Evolutionary conservation across 345 rosid species (phyloP), one percentile per base, ranked within the genome.

Genomic region (Viola odorata): DNA sequence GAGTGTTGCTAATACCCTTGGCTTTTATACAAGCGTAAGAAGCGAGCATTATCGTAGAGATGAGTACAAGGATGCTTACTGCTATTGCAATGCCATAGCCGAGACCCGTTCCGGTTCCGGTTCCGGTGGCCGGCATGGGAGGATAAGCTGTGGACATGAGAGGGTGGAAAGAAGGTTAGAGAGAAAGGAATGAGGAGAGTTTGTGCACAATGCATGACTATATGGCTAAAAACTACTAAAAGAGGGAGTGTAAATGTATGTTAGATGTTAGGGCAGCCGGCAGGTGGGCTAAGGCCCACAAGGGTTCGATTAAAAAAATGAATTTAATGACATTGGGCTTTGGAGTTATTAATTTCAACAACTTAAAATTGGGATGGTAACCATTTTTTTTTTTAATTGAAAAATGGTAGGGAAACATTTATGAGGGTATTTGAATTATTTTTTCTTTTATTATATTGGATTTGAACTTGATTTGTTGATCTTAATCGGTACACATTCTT

Each of bases 41-140:
- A 15, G 87, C 85, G 17, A 88, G 84, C 87, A 88, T 85, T 69
- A 88, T 78, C 50, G 84, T 74, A 50, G 95, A 88, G 41, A 88
- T 83, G 69, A 88, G 95, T 53, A 88, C 84, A 88, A 88, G 80
- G 50, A 83, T 81, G 76, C 95, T 81, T 39, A 85, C 89, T 12
- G 95, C 83, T n/a, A 88, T 88, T 64, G 86, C 85, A 11, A 88
- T 88, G 62, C 91, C 91, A 53, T 88, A 88, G 9, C 95, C 95
- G 13, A 88, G 91, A 23, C 91, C n/a, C n/a, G n/a, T n/a, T n/a
- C n/a, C n/a, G n/a, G n/a, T n/a, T n/a, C n/a, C 87, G 56, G 78
- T 85, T 1, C 87, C 91, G 11, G 75, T 8, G 45, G 82, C 53
- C 36, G 80, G 39, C 2, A 15, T 68, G n/a, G 87, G 80, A 6